These are phyloP conservation scores for Acephala macrosclerotiorum DNA, from an alignment of 2,329 filamentous ascomycete genomes.

Conservation along the genomic window DNA sequence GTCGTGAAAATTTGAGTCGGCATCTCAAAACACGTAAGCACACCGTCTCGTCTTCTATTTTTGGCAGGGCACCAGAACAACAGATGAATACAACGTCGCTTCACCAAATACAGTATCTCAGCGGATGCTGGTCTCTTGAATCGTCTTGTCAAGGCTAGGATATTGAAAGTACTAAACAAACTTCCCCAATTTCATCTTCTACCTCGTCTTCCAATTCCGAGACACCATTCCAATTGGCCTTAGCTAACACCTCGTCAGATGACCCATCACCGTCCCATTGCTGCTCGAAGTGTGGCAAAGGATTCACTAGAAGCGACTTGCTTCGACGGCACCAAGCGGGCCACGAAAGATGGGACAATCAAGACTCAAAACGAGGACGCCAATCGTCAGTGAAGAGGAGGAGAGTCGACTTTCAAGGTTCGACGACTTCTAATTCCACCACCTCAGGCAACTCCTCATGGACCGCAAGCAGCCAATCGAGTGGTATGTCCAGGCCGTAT, in stretches of 20 bases:
- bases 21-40: constrained; percentile 37
- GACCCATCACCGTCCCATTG: constrained; percentile 30
- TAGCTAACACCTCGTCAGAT: constrained; percentile 23
- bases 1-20: constrained; percentile 38
- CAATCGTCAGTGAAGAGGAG: background rate
- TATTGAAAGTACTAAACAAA: no score
- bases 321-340: constrained; percentile 36
- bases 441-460: background rate
- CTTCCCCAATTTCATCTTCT: no score
- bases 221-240: no score
- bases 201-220: no score
- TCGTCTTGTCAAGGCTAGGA: no score
- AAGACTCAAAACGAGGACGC: constrained; percentile 10
- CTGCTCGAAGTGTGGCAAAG: constrained; percentile 37
- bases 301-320: constrained; percentile 38
- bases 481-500: background rate
- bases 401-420: background rate
- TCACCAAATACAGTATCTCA: no score
- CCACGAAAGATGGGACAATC: constrained; percentile 37
- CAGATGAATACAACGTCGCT: no score
- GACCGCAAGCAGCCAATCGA: background rate
- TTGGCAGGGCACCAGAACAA: no score
- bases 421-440: background rate
- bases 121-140: no score
- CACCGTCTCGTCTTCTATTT: no score